These are phyloP conservation scores for Malus sieversii DNA, from an alignment of 306 rosid genomes.

Conservation along the genomic window DNA sequence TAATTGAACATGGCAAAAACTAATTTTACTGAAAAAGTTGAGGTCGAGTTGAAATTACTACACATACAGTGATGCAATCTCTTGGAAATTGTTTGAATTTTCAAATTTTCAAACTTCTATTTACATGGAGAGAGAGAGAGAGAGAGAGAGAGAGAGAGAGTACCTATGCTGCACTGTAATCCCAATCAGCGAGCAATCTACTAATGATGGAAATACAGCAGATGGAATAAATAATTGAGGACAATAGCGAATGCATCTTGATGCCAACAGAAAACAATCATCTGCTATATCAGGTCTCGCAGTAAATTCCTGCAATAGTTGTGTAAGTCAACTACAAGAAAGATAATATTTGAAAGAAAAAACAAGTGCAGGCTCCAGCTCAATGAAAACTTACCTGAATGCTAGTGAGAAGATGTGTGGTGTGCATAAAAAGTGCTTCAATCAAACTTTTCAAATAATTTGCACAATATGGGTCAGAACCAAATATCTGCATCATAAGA, in stretches of 20 bases:
- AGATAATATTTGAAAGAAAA: slow-evolving; percentile 9
- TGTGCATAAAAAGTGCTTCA: slow-evolving; percentile 80
- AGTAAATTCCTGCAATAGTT: slow-evolving; percentile 79
- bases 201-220: slow-evolving; percentile 70
- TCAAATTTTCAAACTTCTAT: background rate
- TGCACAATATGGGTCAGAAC: slow-evolving; percentile 91
- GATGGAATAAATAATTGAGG: slow-evolving; percentile 95
- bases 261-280: slow-evolving; percentile 96
- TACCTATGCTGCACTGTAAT: slow-evolving; percentile 96
- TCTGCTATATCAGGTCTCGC: slow-evolving; percentile 99
- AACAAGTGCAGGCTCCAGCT: background rate
- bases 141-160: slow-evolving; percentile 11
- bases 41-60: background rate
- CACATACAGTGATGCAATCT: background rate
- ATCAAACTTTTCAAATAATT: slow-evolving; percentile 82
- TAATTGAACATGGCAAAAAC: background rate
- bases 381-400: slow-evolving; percentile 56
- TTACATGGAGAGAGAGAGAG: slow-evolving; percentile 9
- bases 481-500: slow-evolving; percentile 77
- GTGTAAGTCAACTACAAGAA: slow-evolving; percentile 9
- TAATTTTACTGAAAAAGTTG: background rate
- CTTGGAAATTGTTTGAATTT: background rate
- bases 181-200: slow-evolving; percentile 94
- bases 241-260: slow-evolving; percentile 98
- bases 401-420: slow-evolving; percentile 75